A percentile compares a stretch with the other conserved stretches of the same genome.
These are phyloP conservation scores for Blastobotrys americana DNA, from an alignment of 805 yeast species.

Conservation along the genomic window DNA sequence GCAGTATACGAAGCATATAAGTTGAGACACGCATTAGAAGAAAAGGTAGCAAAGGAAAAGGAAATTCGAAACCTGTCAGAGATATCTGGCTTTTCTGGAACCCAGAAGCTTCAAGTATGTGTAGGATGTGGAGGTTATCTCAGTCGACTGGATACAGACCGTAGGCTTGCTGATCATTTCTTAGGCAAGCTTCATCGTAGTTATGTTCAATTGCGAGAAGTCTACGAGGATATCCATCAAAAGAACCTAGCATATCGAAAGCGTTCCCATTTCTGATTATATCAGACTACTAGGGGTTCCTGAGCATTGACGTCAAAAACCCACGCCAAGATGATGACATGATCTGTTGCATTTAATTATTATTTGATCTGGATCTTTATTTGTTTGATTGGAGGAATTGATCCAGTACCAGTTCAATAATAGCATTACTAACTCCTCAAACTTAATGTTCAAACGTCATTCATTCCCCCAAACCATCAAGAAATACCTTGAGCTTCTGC, in stretches of 20 bases:
- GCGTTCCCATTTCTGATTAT: neutral
- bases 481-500: slow-evolving; percentile 54
- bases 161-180: slow-evolving; percentile 84
- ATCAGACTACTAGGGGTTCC: neutral
- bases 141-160: slow-evolving; percentile 77
- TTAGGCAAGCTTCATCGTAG: slow-evolving; percentile 82
- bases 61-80: slow-evolving; percentile 57
- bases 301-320: too few species aligned
- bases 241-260: slow-evolving; percentile 13
- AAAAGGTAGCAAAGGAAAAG: slow-evolving; percentile 47
- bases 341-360: too few species aligned
- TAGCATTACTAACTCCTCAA: too few species aligned
- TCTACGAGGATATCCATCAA: slow-evolving; percentile 16
- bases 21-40: slow-evolving; percentile 36
- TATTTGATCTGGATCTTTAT: too few species aligned
- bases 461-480: too few species aligned
- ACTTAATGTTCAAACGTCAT: too few species aligned
- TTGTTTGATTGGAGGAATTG: too few species aligned
- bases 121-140: slow-evolving; percentile 84
- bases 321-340: too few species aligned
- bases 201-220: slow-evolving; percentile 61
- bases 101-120: slow-evolving; percentile 86
- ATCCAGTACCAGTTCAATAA: too few species aligned
- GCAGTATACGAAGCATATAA: slow-evolving; percentile 39
- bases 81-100: slow-evolving; percentile 74